Percentiles rank a stretch among this genome's conserved stretches.
Conservation (phyloP, 2,329 filamentous ascomycete genomes). For the Fusarium xyrophilum region DNA sequence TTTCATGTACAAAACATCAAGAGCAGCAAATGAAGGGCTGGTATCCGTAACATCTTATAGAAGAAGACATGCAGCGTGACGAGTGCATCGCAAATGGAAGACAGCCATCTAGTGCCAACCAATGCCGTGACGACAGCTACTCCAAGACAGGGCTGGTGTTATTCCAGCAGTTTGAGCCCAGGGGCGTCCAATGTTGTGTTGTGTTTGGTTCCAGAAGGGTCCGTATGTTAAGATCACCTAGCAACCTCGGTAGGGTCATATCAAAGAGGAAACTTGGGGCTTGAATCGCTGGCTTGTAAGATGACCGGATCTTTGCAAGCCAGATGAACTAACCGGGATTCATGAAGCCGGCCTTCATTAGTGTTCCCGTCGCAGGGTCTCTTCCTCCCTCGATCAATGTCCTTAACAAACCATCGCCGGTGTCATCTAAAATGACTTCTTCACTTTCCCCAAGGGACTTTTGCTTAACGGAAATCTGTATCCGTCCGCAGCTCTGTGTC, state of each 20-base stretch:
- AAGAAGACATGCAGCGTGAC: background rate
- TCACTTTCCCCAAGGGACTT: background rate
- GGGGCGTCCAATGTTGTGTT: background rate
- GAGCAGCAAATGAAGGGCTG: background rate
- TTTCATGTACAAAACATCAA: background rate
- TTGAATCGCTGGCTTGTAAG: background rate
- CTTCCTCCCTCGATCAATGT: fast-evolving
- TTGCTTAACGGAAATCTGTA: fast-evolving
- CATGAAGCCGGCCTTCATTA: background rate
- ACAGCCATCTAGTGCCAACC: background rate
- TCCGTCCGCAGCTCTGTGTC: fast-evolving
- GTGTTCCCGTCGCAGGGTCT: background rate
- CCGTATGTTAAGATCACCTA: background rate
- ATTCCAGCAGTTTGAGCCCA: background rate
- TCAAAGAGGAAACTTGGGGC: background rate
- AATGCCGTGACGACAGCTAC: background rate
- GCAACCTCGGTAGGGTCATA: background rate
- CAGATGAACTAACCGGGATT: no score
- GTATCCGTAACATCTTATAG: no score
- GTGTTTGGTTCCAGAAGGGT: background rate
- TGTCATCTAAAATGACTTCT: background rate
- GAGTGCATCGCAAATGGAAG: background rate
- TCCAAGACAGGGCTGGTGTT: fast-evolving
- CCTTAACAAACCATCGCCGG: background rate
- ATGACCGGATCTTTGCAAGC: background rate